Conservation (phyloP, 2,329 filamentous ascomycete species). For the Aspergillus hortae region DNA sequence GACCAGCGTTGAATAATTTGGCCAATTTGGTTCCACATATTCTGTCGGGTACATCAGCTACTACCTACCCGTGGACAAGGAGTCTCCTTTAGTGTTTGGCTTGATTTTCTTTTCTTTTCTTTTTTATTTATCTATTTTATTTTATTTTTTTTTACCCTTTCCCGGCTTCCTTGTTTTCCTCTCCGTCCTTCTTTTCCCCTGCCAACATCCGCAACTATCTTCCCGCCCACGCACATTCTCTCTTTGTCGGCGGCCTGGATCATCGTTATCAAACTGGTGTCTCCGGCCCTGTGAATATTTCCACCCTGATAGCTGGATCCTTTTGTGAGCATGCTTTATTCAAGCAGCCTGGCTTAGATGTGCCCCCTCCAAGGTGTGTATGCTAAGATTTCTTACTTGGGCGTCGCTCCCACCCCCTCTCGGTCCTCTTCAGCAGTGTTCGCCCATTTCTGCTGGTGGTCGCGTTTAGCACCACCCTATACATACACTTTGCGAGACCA, state of each 20-base stretch:
- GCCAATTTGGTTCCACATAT: not conserved
- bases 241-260: not conserved
- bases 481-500: slow-evolving; percentile 13
- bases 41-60: not conserved
- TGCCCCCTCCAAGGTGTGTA: slow-evolving; percentile 12
- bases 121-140: slow-evolving; percentile 8
- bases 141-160: slow-evolving; percentile 3
- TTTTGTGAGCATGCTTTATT: slow-evolving; percentile 7
- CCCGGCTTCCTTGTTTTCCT: slow-evolving; percentile 6
- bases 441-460: slow-evolving; percentile 1
- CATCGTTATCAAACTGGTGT: not conserved
- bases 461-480: not conserved
- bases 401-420: slow-evolving; percentile 2
- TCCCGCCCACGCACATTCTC: slow-evolving; percentile 1
- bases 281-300: not conserved
- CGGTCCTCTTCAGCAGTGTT: not conserved
- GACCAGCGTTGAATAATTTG: not conserved
- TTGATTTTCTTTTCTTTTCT: slow-evolving; percentile 1
- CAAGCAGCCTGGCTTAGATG: slow-evolving; percentile 9
- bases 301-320: not conserved
- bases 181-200: not conserved
- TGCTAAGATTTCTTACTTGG: slow-evolving; percentile 3
- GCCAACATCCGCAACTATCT: not conserved
- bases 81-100: not conserved
- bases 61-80: slow-evolving; percentile 3